Percentiles rank a stretch among this genome's conserved stretches.
phyloP scores from a whole-genome alignment of 148 eudicot genomes.

The Rhododendron henanense region DNA sequence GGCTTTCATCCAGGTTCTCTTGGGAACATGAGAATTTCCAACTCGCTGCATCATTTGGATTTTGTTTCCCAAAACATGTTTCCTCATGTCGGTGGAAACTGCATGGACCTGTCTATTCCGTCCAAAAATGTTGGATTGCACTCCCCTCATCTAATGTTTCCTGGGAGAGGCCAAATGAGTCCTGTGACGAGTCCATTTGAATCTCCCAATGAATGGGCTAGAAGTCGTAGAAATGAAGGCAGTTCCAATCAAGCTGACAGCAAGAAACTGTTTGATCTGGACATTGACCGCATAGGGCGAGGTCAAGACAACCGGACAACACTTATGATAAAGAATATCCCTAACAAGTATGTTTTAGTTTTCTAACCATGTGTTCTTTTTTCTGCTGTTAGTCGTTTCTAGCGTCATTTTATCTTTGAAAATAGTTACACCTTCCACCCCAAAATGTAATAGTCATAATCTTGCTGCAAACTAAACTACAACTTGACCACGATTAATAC shows the following conservation, averaged over 20 bases:
- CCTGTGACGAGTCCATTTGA: constrained; percentile 52
- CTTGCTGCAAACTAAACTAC: not conserved
- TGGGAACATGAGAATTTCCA: constrained; percentile 57
- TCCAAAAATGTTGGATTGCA: constrained; percentile 53
- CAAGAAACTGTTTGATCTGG: constrained; percentile 84
- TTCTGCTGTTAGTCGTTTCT: not conserved
- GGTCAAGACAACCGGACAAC: constrained; percentile 88
- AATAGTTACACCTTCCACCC: not conserved
- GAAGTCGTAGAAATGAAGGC: constrained; percentile 60
- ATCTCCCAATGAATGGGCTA: constrained; percentile 56
- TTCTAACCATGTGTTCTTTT: constrained; percentile 4
- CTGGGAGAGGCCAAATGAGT: constrained; percentile 60
- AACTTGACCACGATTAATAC: not conserved
- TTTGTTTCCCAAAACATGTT: constrained; percentile 48
- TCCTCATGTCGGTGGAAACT: constrained; percentile 53
- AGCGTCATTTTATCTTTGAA: not conserved
- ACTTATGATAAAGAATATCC: constrained; percentile 91
- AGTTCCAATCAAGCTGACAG: constrained; percentile 54
- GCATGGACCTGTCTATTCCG: constrained; percentile 53
- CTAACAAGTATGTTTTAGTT: constrained; percentile 70
- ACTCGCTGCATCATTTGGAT: constrained; percentile 58
- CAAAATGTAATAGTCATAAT: not conserved
- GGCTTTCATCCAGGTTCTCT: constrained; percentile 59
- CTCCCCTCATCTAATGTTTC: constrained; percentile 54
- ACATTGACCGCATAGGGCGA: constrained; percentile 60